These are phyloP conservation scores for Paramarasmius palmivorus DNA, from an alignment of 1,284 basidiomycete species.

Conservation along the genomic window DNA sequence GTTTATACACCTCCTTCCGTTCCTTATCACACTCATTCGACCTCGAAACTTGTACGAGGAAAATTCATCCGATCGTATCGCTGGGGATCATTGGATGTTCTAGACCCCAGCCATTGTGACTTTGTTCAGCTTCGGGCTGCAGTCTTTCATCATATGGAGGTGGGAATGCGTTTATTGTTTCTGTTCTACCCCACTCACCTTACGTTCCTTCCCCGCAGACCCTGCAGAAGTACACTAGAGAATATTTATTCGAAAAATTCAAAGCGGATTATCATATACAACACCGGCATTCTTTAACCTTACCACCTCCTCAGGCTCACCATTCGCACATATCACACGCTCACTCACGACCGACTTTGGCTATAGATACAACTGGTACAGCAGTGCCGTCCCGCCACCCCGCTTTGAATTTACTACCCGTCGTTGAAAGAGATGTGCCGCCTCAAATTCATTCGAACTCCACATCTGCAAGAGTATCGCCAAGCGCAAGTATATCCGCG, in stretches of 20 bases:
- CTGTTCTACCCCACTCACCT: constrained; percentile 21
- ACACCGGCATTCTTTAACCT: constrained; percentile 40
- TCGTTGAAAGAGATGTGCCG: constrained; percentile 42
- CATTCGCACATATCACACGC: constrained; percentile 43
- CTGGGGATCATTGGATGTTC: constrained; percentile 78
- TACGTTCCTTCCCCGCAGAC: constrained; percentile 52
- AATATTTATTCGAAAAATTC: constrained; percentile 81
- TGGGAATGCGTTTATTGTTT: constrained; percentile 34
- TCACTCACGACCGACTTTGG: constrained; percentile 54
- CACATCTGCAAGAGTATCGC: constrained; percentile 27
- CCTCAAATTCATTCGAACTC: constrained; percentile 40
- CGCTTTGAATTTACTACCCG: constrained; percentile 40
- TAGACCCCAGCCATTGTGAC: constrained; percentile 76
- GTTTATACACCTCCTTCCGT: constrained; percentile 53
- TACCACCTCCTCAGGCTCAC: constrained; percentile 43
- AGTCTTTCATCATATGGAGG: constrained; percentile 82
- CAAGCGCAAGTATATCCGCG: constrained; percentile 8
- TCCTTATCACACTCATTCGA: constrained; percentile 38
- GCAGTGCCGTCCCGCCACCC: constrained; percentile 49
- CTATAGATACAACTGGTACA: constrained; percentile 64
- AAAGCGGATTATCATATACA: constrained; percentile 60
- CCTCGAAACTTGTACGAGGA: constrained; percentile 52
- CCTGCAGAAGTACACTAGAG: constrained; percentile 78
- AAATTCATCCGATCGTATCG: constrained; percentile 71
- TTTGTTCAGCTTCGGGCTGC: constrained; percentile 72